Evolutionary conservation across 2,329 filamentous ascomycete genomes (phyloP).

Genomic region (Curvularia spicifera): DNA sequence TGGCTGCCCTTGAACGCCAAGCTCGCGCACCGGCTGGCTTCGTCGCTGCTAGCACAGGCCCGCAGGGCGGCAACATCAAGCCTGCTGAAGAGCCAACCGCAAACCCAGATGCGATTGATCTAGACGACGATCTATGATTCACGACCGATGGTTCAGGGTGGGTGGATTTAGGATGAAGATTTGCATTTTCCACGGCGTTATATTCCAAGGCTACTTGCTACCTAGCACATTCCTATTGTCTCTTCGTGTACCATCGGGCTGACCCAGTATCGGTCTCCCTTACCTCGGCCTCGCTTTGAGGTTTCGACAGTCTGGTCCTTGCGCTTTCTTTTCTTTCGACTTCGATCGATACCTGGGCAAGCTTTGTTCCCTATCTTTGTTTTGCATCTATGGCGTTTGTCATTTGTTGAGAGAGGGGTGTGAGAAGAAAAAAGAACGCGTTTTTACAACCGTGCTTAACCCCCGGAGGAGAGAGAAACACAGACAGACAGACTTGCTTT

Average conservation of each 20-base stretch:
- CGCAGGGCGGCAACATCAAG: conserved; percentile 65
- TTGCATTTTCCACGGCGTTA: conserved; percentile 21
- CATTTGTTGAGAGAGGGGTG: conserved; percentile 3
- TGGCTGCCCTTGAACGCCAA: conserved; percentile 87
- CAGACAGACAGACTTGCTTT: conserved; percentile 4
- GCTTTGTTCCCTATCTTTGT: conserved; percentile 10
- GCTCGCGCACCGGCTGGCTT: conserved; percentile 89
- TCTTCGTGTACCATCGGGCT: conserved; percentile 13
- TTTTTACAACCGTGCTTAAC: not conserved
- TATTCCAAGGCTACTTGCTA: conserved; percentile 13
- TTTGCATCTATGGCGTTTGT: conserved; percentile 19
- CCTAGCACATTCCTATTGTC: conserved; percentile 13
- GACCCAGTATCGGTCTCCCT: conserved; percentile 14
- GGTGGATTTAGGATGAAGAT: conserved; percentile 17
- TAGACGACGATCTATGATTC: conserved; percentile 57
- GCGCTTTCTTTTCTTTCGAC: conserved; percentile 11
- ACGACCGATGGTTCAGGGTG: conserved; percentile 23
- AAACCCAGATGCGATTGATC: conserved; percentile 86
- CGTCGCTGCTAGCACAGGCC: conserved; percentile 81
- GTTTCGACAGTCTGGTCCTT: conserved; percentile 17
- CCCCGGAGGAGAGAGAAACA: conserved; percentile 1
- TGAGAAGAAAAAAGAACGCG: not conserved
- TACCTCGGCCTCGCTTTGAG: conserved; percentile 11
- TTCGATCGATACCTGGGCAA: conserved; percentile 19
- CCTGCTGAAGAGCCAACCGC: conserved; percentile 56